Evolutionary conservation across 1,284 basidiomycete genomes (phyloP), one percentile per base, ranked within the genome.

Genomic region (Melampsora larici-populina): DNA sequence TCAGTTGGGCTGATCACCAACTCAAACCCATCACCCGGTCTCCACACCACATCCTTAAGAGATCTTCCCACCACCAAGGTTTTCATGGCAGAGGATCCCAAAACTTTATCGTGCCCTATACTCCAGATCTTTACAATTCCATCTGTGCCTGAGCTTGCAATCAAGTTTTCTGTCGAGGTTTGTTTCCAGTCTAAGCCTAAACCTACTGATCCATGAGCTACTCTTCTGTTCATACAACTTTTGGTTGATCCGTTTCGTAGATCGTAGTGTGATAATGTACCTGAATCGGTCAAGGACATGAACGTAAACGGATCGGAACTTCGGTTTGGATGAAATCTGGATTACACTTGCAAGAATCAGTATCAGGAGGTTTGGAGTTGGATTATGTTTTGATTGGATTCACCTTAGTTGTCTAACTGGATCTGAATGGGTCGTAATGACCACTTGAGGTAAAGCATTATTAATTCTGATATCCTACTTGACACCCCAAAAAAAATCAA

Each of bases 81-180:
- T 21, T 64, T 62, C 71, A 74, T 74, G 1, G 71, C 62, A 18
- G 71, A 66, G n/a, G 43, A 40, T 21, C 63, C 48, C 11, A 74
- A 36, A 8, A 74, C 58, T 2, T 48, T 65, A 17, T 74, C 71
- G 11, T 11, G 15, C 9, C 48, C 48, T 63, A 74, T 55, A 31
- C 58, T 74, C 71, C 71, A 74, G 17, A 74, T 74, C 33, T 74
- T 74, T 0, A 74, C 71, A 24, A 74, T 66, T 11, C 71, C 71
- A 63, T 74, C 71, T 7, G 71, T 64, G 46, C 71, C 71, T 8
- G 63, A 48, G 21, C 63, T 65, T 33, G 71, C 71, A 8, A 74
- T 55, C 26, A 74, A 40, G 43, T 55, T 74, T 40, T 65, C 40
- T 21, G 43, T 49, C 48, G n/a, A 63, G 40, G 64, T 64, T 29